Conservation (phyloP, 2,329 filamentous ascomycete genomes). For the Colletotrichum navitas region DNA sequence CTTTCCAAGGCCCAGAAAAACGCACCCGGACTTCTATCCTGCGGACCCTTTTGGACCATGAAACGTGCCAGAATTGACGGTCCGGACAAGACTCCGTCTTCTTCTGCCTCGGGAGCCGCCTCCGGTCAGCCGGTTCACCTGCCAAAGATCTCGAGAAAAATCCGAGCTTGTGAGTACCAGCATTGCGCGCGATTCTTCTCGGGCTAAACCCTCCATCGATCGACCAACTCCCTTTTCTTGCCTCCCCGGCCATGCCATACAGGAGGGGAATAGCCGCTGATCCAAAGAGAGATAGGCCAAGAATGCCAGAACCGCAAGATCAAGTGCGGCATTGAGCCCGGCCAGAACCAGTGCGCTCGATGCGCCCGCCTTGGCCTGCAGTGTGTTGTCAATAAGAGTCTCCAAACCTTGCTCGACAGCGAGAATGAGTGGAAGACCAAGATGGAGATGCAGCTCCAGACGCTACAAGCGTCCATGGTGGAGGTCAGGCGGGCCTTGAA, state of each 20-base stretch:
- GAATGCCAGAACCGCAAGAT: constrained; percentile 68
- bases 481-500: constrained; percentile 46
- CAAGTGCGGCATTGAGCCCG: constrained; percentile 63
- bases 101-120: constrained; percentile 19
- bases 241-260: not conserved
- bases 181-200: not conserved
- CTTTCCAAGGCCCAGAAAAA: constrained; percentile 32
- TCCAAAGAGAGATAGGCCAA: constrained; percentile 45
- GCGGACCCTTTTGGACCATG: constrained; percentile 28
- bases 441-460: constrained; percentile 48
- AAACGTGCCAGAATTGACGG: constrained; percentile 40
- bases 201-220: not conserved
- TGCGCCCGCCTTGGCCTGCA: constrained; percentile 63
- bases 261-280: constrained; percentile 14
- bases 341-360: constrained; percentile 60
- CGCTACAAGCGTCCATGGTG: constrained; percentile 46
- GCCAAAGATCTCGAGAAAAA: constrained; percentile 51
- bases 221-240: too few species aligned
- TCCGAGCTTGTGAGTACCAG: constrained; percentile 49
- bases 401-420: constrained; percentile 67
- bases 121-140: constrained; percentile 33
- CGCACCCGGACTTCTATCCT: constrained; percentile 34
- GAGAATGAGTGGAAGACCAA: constrained; percentile 59
- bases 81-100: constrained; percentile 40
- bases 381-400: constrained; percentile 67